Evolutionary conservation across 768 basidiomycete species (phyloP).

Genomic region (Auricularia heimuer): DNA sequence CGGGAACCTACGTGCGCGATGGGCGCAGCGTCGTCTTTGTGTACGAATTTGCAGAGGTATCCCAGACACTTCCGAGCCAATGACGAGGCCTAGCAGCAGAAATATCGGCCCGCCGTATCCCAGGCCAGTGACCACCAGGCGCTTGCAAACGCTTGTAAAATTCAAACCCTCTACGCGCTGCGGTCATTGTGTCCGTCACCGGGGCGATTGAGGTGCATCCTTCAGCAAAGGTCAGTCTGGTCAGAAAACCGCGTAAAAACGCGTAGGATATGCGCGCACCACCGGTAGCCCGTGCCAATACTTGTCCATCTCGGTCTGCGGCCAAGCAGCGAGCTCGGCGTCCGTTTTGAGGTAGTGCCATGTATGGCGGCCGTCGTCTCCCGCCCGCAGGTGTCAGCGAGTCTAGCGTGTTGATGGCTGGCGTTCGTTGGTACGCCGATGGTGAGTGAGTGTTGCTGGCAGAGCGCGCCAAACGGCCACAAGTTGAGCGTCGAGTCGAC

Average conservation of each 20-base stretch:
- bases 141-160: constrained; percentile 89
- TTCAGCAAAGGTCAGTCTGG: constrained; percentile 17
- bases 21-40: too few relatives aligned
- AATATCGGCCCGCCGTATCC: constrained; percentile 94
- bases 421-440: constrained; percentile 27
- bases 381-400: constrained; percentile 66
- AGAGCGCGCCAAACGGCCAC: too few relatives aligned
- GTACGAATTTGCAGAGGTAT: constrained; percentile 29
- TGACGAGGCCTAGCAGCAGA: constrained; percentile 82
- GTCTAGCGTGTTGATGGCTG: constrained; percentile 69
- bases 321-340: constrained; percentile 53
- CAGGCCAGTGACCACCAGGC: constrained; percentile 87
- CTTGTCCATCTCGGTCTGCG: constrained; percentile 72
- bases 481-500: too few relatives aligned
- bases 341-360: constrained; percentile 75
- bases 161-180: constrained; percentile 75
- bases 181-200: constrained; percentile 60
- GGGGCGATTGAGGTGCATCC: constrained; percentile 56
- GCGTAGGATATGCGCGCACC: constrained; percentile 31
- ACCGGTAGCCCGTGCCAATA: constrained; percentile 81
- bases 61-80: constrained; percentile 86
- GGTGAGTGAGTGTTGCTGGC: too few relatives aligned
- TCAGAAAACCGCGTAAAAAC: not conserved
- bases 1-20: too few relatives aligned
- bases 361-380: constrained; percentile 71